These are phyloP conservation scores for Apiospora malaysiana DNA, from an alignment of 2,329 filamentous ascomycete genomes.

Conservation along the genomic window DNA sequence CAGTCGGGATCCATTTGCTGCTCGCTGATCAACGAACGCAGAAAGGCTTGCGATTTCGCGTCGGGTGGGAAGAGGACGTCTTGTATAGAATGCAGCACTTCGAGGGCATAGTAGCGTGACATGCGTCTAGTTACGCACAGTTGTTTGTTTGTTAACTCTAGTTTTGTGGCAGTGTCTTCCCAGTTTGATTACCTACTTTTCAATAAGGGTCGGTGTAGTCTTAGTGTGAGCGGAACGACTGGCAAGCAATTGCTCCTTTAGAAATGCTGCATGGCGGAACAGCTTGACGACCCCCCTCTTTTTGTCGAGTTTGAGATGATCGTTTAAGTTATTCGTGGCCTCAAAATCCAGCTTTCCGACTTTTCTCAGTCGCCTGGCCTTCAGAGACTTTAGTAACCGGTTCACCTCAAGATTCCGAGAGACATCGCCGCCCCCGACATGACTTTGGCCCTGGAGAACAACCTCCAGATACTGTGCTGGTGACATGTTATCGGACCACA, in stretches of 20 bases:
- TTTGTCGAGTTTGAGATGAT: not conserved
- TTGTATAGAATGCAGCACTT: not conserved
- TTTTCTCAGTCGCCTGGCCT: not conserved
- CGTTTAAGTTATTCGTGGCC: not conserved
- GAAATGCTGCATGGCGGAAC: not conserved
- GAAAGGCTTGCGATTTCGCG: not conserved
- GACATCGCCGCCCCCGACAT: too few relatives aligned
- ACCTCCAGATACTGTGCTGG: not conserved
- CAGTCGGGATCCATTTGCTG: not conserved
- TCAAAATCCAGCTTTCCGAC: not conserved
- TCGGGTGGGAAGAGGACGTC: not conserved
- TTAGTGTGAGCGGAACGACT: not conserved
- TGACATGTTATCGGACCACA: not conserved
- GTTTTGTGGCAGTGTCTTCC: too few relatives aligned
- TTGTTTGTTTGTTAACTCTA: not conserved
- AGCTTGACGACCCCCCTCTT: not conserved
- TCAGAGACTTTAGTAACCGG: not conserved
- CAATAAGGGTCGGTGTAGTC: not conserved
- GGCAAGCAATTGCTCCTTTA: not conserved
- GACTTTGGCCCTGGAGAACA: not conserved
- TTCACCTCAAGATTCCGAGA: not conserved
- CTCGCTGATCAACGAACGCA: not conserved
- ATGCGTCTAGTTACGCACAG: not conserved
- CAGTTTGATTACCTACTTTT: not conserved
- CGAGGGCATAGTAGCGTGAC: not conserved